phyloP scores from a whole-genome alignment of 2,329 filamentous ascomycete species.

The Colletotrichum tropicale region DNA sequence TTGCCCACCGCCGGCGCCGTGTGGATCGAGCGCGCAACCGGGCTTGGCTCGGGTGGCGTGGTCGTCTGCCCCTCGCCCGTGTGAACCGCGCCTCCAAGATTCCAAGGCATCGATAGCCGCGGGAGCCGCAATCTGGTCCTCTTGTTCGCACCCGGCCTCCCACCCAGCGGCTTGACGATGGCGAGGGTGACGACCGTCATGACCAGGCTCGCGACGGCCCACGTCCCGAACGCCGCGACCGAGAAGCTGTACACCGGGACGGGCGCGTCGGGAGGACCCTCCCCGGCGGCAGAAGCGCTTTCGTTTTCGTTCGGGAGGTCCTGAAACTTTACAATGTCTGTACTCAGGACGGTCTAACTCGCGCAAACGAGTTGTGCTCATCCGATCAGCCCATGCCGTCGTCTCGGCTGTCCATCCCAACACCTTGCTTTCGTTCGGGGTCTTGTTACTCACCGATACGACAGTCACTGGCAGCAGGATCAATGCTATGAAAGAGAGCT shows the following conservation, averaged over 20 bases:
- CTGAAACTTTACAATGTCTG: slow-evolving; percentile 19
- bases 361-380: not conserved
- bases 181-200: slow-evolving; percentile 2
- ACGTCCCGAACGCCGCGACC: slow-evolving; percentile 11
- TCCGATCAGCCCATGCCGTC: not conserved
- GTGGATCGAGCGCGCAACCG: not conserved
- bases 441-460: slow-evolving; percentile 1
- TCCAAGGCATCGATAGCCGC: not conserved
- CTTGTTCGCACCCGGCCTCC: not conserved
- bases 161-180: not conserved
- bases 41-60: not conserved
- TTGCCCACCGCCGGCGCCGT: not conserved
- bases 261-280: not conserved
- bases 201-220: slow-evolving; percentile 10
- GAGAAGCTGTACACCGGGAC: slow-evolving; percentile 5
- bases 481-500: slow-evolving; percentile 8
- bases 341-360: slow-evolving; percentile 11
- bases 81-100: not conserved
- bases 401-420: not conserved
- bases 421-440: not conserved
- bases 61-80: not conserved
- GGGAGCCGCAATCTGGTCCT: not conserved
- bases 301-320: slow-evolving; percentile 12
- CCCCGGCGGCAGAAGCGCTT: not conserved
- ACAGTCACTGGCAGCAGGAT: slow-evolving; percentile 8